These are phyloP conservation scores for Sindora glabra DNA, from an alignment of 306 rosid species.

Conservation along the genomic window DNA sequence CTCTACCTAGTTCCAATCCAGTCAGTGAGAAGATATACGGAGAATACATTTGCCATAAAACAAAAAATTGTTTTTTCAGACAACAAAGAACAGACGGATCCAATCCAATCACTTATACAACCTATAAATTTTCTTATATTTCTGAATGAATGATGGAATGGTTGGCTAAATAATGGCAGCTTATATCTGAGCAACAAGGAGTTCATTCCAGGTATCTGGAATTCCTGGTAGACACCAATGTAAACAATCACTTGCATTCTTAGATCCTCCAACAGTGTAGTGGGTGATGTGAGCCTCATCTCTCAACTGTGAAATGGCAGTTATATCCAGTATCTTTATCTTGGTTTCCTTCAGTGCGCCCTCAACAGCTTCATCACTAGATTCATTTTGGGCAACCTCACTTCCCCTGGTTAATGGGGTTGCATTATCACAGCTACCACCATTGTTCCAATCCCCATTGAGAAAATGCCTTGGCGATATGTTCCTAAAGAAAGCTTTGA, in stretches of 20 bases:
- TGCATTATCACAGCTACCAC: slow-evolving; percentile 74
- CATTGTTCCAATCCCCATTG: slow-evolving; percentile 91
- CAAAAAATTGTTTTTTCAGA: slow-evolving; percentile 20
- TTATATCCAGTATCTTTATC: slow-evolving; percentile 69
- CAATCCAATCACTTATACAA: neutral
- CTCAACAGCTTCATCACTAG: slow-evolving; percentile 49
- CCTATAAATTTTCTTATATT: neutral
- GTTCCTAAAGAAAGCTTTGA: slow-evolving; percentile 79
- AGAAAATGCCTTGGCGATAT: slow-evolving; percentile 80
- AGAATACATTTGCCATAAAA: no score
- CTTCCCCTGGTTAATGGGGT: slow-evolving; percentile 59
- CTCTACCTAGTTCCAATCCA: slow-evolving; percentile 16
- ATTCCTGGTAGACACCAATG: slow-evolving; percentile 95
- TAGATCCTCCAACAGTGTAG: slow-evolving; percentile 46
- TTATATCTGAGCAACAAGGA: slow-evolving; percentile 75
- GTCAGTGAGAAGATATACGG: no score
- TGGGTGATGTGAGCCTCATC: slow-evolving; percentile 89
- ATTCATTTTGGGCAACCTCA: slow-evolving; percentile 54
- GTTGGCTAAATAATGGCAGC: neutral
- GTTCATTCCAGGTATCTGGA: slow-evolving; percentile 94
- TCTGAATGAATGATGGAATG: neutral
- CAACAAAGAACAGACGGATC: slow-evolving; percentile 29
- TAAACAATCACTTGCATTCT: slow-evolving; percentile 67
- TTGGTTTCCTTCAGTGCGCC: slow-evolving; percentile 66
- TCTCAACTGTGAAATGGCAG: slow-evolving; percentile 74